Evolutionary conservation across 345 rosid species (phyloP), one percentile per base, ranked within the genome.

Genomic region (Anacardium occidentale): DNA sequence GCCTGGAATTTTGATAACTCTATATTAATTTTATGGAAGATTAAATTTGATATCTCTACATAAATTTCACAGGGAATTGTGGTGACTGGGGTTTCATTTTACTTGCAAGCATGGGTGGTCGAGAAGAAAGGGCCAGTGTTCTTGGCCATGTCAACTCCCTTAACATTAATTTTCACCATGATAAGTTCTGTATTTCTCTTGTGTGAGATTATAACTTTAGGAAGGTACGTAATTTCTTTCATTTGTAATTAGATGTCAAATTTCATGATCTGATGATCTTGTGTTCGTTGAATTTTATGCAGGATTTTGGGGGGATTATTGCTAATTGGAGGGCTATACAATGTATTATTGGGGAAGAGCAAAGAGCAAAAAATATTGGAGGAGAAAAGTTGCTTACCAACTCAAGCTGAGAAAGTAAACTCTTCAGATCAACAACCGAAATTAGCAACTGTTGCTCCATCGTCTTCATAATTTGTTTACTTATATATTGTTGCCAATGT

Each of bases 51-150:
- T n/a, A n/a, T 12, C 25, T 42, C 40, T 40, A 15, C 5, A 40
- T n/a, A 44, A 18, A 58, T 70, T 9, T 45, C 34, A 64, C 83
- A 94, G 99, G 99, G 99, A 54, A 71, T 95, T 64, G 82, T 88
- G 75, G 99, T 95, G 76, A 95, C 98, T 2, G 98, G 97, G 0
- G 76, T 90, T 25, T 83, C 99, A 22, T 90, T 81, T 77, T 95
- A 92, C 80, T 68, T 95, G 22, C 99, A 95, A 82, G 81, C 99
- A 44, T 95, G 96, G 98, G 82, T 95, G 42, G 83, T 95, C 59
- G 99, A 92, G 82, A 90, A 85, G 79, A 89, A 83, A 60, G 99
- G 99, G 48, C 97, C 99, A 48, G 98, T 95, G 6, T 90, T 90
- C 77, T 75, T 92, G 73, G 93, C 98, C 70, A 92, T 89, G 96